These are phyloP conservation scores for Lichtheimia ramosa DNA, from an alignment of 371 early-diverging fungal species.

Conservation along the genomic window DNA sequence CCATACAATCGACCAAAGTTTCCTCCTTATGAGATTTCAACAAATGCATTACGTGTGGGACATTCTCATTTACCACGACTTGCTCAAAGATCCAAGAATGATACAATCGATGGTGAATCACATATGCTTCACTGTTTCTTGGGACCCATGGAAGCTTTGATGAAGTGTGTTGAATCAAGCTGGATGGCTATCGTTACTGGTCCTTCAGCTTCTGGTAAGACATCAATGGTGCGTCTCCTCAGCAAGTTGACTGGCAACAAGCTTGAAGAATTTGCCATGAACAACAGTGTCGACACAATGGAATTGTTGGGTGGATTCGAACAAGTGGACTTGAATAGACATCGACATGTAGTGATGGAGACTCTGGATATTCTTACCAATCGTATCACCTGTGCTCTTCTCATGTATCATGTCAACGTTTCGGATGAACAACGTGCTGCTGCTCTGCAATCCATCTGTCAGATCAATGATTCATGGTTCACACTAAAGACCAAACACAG, in stretches of 20 bases:
- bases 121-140: slow-evolving; percentile 72
- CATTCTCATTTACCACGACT: slow-evolving; percentile 62
- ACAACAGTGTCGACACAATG: slow-evolving; percentile 91
- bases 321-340: slow-evolving; percentile 88
- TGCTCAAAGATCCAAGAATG: slow-evolving; percentile 6
- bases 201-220: slow-evolving; percentile 86
- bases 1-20: slow-evolving; percentile 39
- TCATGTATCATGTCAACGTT: slow-evolving; percentile 25
- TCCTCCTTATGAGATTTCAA: slow-evolving; percentile 44
- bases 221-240: slow-evolving; percentile 79
- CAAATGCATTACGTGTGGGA: slow-evolving; percentile 62
- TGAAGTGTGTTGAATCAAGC: slow-evolving; percentile 86
- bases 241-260: slow-evolving; percentile 80
- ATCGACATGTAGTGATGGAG: slow-evolving; percentile 61
- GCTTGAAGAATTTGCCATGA: slow-evolving; percentile 93
- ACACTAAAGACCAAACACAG: slow-evolving; percentile 36
- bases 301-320: slow-evolving; percentile 97
- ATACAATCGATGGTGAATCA: slow-evolving; percentile 41
- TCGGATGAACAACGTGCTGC: slow-evolving; percentile 15
- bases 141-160: slow-evolving; percentile 72
- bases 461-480: slow-evolving; percentile 45
- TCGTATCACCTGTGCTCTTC: slow-evolving; percentile 27
- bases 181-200: slow-evolving; percentile 96
- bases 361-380: slow-evolving; percentile 26
- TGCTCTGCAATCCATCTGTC: slow-evolving; percentile 29